Percentiles rank a stretch among this genome's conserved stretches.
These are phyloP conservation scores for Fomitopsis schrenkii DNA, from an alignment of 1,284 basidiomycete species.

Conservation along the genomic window DNA sequence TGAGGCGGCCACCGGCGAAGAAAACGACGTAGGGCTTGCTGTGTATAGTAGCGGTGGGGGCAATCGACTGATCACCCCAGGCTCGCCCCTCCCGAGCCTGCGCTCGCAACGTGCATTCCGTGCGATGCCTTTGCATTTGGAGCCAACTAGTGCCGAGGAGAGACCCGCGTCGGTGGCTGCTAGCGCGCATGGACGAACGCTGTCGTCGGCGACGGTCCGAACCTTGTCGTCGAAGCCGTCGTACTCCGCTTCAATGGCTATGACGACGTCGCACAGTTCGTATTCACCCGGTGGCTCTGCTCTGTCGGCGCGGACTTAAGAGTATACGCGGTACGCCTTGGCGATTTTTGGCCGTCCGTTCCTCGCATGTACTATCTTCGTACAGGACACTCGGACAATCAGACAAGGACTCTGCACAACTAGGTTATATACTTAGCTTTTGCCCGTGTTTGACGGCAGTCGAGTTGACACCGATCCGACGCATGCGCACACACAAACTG, in stretches of 20 bases:
- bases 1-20: neutral
- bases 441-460: no score
- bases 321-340: neutral
- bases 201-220: neutral
- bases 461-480: no score
- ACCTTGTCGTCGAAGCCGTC: neutral
- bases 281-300: neutral
- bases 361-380: neutral
- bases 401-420: neutral
- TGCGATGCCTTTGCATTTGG: neutral
- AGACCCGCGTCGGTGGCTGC: neutral
- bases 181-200: neutral
- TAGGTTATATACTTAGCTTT: no score
- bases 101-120: neutral
- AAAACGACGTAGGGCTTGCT: neutral
- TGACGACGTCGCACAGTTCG: neutral
- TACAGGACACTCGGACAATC: neutral
- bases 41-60: neutral
- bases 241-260: neutral
- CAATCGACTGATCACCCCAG: neutral
- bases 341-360: neutral
- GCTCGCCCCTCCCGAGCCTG: neutral
- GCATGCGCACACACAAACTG: no score
- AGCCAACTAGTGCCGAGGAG: neutral
- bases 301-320: neutral